Evolutionary conservation across 768 basidiomycete species (phyloP).

Genomic region (Lactarius tabidus): DNA sequence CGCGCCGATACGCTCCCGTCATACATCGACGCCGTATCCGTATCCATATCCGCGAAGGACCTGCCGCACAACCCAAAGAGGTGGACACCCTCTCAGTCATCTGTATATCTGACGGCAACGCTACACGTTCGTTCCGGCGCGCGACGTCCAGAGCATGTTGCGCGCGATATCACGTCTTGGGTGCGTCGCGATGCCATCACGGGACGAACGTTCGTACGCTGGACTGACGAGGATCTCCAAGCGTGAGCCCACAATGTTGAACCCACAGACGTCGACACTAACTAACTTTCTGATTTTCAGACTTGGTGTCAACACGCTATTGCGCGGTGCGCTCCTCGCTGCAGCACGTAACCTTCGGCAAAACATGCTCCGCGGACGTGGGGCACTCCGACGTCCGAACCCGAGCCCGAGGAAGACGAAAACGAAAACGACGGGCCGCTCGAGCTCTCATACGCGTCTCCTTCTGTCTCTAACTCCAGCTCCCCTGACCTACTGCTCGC

Average conservation of each 20-base stretch:
- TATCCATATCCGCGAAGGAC: constrained; percentile 30
- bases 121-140: constrained; percentile 37
- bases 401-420: constrained; percentile 23
- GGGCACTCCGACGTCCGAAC: constrained; percentile 33
- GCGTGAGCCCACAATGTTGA: no score
- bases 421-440: constrained; percentile 31
- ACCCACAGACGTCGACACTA: no score
- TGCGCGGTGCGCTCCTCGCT: constrained; percentile 30
- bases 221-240: no score
- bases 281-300: no score
- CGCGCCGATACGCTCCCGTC: constrained; percentile 43
- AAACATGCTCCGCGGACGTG: constrained; percentile 51
- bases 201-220: no score
- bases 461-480: constrained; percentile 34
- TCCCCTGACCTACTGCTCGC: constrained; percentile 33
- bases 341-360: no score
- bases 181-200: no score
- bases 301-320: no score
- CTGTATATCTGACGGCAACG: constrained; percentile 47
- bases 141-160: constrained; percentile 36
- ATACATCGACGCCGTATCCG: constrained; percentile 16
- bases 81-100: constrained; percentile 59
- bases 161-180: no score
- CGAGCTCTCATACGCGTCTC: constrained; percentile 33
- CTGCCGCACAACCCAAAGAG: constrained; percentile 57